Evolutionary conservation across 2,329 filamentous ascomycete genomes (phyloP).

Genomic region (Clonostachys solani): DNA sequence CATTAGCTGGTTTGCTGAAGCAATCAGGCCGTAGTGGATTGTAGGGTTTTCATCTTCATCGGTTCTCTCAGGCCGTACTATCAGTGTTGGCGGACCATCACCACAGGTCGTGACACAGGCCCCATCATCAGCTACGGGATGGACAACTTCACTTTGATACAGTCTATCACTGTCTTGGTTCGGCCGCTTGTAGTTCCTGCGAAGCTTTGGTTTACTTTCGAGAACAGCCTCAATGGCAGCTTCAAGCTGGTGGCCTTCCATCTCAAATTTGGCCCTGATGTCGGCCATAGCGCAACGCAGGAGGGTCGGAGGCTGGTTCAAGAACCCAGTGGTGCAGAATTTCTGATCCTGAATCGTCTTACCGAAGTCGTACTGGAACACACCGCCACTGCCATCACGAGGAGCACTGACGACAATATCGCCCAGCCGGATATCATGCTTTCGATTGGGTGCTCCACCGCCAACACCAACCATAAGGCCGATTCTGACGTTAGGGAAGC

Average conservation of each 20-base stretch:
- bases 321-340: slow-evolving; percentile 1
- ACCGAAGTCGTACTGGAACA: slow-evolving; percentile 7
- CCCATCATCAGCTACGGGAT: background rate
- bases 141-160: background rate
- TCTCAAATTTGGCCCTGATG: background rate
- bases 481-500: slow-evolving; percentile 17
- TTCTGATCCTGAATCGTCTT: slow-evolving; percentile 5
- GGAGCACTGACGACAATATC: slow-evolving; percentile 22
- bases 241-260: background rate
- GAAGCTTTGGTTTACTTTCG: background rate
- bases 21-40: slow-evolving; percentile 12
- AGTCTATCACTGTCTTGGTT: background rate
- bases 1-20: slow-evolving; percentile 8
- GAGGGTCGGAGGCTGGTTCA: slow-evolving; percentile 2
- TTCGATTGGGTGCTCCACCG: slow-evolving; percentile 20
- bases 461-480: slow-evolving; percentile 25
- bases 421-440: slow-evolving; percentile 27
- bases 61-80: background rate
- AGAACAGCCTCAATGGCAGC: background rate
- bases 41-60: background rate
- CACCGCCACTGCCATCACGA: background rate
- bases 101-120: background rate
- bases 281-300: background rate
- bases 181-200: background rate
- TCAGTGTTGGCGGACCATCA: background rate